Conservation (phyloP, 2,329 filamentous ascomycete genomes). For the Cytospora chrysosperma region DNA sequence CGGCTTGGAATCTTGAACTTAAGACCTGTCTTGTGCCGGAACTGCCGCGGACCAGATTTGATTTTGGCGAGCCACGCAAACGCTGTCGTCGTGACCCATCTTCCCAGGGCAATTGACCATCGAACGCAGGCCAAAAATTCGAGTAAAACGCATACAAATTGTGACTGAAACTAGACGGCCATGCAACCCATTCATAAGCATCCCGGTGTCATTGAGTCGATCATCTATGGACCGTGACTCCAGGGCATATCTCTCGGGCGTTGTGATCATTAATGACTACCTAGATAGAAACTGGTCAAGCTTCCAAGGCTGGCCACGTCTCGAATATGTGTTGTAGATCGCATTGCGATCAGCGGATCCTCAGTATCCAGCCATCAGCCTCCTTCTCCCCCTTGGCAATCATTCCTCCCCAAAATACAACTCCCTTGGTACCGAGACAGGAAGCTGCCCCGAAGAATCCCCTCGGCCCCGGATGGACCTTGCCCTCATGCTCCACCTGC, state of each 20-base stretch:
- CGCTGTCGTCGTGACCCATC: background rate
- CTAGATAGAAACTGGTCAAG: too few relatives aligned
- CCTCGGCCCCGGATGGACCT: conserved; percentile 39
- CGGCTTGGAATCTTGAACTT: background rate
- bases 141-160: background rate
- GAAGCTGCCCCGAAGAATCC: conserved; percentile 41
- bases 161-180: background rate
- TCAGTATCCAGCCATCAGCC: conserved; percentile 41
- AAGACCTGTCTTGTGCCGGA: background rate
- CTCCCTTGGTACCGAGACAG: conserved; percentile 45
- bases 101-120: background rate
- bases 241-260: background rate
- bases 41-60: background rate
- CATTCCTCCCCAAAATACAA: conserved; percentile 54
- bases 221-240: background rate
- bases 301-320: background rate
- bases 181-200: background rate
- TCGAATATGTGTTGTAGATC: background rate
- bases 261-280: background rate
- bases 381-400: conserved; percentile 41
- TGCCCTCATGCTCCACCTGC: conserved; percentile 42
- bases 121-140: background rate
- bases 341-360: conserved; percentile 22
- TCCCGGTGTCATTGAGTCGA: background rate
- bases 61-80: background rate